Percentiles rank a stretch among this genome's conserved stretches.
Evolutionary conservation across 129 eudicot genomes (phyloP).

Genomic region (Chrysanthemum seticuspe): DNA sequence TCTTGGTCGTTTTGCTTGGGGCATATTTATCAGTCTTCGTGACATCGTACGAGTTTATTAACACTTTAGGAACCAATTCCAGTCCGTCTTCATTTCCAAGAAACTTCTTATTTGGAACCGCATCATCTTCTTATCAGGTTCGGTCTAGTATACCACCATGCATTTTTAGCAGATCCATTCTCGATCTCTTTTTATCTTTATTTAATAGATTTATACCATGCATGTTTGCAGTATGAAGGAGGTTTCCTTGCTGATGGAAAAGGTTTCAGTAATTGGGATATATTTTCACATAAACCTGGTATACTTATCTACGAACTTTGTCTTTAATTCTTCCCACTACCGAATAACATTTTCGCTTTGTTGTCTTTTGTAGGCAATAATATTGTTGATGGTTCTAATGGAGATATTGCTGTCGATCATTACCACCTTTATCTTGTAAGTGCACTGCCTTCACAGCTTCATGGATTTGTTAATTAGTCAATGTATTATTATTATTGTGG

Average conservation of each 20-base stretch:
- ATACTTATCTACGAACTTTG: not conserved
- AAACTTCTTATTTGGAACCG: slow-evolving; percentile 74
- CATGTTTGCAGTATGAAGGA: slow-evolving; percentile 66
- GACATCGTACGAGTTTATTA: slow-evolving; percentile 6
- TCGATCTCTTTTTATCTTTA: not conserved
- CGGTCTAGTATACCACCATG: not conserved
- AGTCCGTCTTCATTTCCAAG: slow-evolving; percentile 42
- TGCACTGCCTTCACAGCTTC: not conserved
- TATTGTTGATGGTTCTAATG: slow-evolving; percentile 67
- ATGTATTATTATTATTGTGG: too few relatives aligned
- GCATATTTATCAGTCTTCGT: not conserved
- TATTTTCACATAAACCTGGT: slow-evolving; percentile 67
- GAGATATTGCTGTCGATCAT: slow-evolving; percentile 71
- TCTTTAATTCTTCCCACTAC: not conserved
- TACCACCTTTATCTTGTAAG: slow-evolving; percentile 66
- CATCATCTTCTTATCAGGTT: slow-evolving; percentile 89
- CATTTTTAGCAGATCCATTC: slow-evolving; percentile 34
- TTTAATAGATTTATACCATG: not conserved
- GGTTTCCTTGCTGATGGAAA: slow-evolving; percentile 72
- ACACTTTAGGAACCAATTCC: slow-evolving; percentile 17
- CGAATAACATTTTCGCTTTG: not conserved
- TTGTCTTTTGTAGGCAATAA: slow-evolving; percentile 38
- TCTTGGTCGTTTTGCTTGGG: slow-evolving; percentile 3
- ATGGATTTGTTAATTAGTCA: not conserved
- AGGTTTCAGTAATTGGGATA: slow-evolving; percentile 86